Evolutionary conservation across 768 basidiomycete species (phyloP), one percentile per base, ranked within the genome.

Genomic region (Tulasnella sp.): DNA sequence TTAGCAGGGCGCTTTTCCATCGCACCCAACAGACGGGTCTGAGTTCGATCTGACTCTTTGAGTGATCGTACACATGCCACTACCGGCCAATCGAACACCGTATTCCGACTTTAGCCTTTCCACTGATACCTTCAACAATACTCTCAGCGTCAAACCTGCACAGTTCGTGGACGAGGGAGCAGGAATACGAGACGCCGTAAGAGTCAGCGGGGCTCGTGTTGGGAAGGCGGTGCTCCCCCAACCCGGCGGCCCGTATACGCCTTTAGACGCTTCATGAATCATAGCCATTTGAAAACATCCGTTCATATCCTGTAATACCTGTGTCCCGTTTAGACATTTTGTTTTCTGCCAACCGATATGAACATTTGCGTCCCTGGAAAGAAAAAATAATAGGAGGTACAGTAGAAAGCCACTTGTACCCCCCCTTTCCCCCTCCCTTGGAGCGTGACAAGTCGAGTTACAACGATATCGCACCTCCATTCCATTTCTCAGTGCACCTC

Each of bases 41-140:
- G 62, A 27, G 62, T 68, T 68, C 62, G 62, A 68, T 68, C 62
- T 68, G 62, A 68, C 62, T 68, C 62, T 68, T 68, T 34, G 24
- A 40, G 62, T 34, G 48, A 68, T 34, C 34, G 62, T 31, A 68
- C 34, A 68, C 62, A 31, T 68, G n/a, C 62, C n/a, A 14, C 21
- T 5, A 34, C 34, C 62, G n/a, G n/a, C 62, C 62, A 34, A 68
- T 68, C 62, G 5, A 34, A 9, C 24, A 27, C 62, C 14, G n/a
- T 31, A 2, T 10, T 68, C 24, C 62, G 62, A 68, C 62, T 6
- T 34, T 68, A 68, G 62, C 62, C n/a, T 68, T 68, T 68, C n/a
- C 62, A 14, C n/a, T 31, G 21, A 31, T 31, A 27, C 34, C 62
- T 68, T 68, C 24, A n/a, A 68, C 24, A 52, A 19, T n/a, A 14